A percentile compares a stretch with the other conserved stretches of the same genome.
Evolutionary conservation across 306 rosid species (phyloP).

Genomic region (Myrica gale): DNA sequence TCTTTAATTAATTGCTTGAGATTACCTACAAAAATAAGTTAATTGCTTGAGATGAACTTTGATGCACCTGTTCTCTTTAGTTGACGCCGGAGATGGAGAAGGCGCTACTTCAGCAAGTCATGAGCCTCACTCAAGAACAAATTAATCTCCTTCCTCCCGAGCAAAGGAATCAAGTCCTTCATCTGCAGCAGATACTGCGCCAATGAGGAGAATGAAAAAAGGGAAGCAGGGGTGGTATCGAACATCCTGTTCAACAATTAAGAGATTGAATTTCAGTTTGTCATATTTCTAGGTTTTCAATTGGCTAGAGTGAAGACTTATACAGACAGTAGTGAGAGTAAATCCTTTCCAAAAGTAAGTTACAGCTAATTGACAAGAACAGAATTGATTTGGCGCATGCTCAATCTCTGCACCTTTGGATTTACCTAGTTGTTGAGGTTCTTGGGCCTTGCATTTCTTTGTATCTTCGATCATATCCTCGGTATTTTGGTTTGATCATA

Average conservation of each 20-base stretch:
- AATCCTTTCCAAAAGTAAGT: not conserved
- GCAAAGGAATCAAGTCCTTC: constrained; percentile 91
- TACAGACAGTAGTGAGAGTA: constrained; percentile 3
- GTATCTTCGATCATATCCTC: not conserved
- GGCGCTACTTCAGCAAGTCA: constrained; percentile 92
- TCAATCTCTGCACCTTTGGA: not conserved
- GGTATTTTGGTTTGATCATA: not conserved
- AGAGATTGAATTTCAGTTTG: constrained; percentile 15
- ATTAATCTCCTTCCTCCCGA: constrained; percentile 87
- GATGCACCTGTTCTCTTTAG: constrained; percentile 37
- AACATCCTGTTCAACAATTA: constrained; percentile 20
- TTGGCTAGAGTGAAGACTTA: constrained; percentile 20
- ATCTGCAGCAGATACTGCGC: constrained; percentile 82
- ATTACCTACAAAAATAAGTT: not conserved
- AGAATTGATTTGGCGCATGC: not conserved
- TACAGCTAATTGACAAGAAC: not conserved
- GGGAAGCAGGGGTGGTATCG: not conserved
- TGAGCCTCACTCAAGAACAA: constrained; percentile 91
- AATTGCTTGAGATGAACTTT: not conserved
- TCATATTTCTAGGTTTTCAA: not conserved
- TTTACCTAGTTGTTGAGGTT: not conserved
- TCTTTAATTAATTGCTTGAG: constrained; percentile 2
- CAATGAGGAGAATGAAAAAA: constrained; percentile 43
- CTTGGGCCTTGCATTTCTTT: constrained; percentile 13
- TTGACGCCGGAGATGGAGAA: constrained; percentile 91